Evolutionary conservation across 441 rosid species (phyloP).

Genomic region (Euphorbia celastroides): DNA sequence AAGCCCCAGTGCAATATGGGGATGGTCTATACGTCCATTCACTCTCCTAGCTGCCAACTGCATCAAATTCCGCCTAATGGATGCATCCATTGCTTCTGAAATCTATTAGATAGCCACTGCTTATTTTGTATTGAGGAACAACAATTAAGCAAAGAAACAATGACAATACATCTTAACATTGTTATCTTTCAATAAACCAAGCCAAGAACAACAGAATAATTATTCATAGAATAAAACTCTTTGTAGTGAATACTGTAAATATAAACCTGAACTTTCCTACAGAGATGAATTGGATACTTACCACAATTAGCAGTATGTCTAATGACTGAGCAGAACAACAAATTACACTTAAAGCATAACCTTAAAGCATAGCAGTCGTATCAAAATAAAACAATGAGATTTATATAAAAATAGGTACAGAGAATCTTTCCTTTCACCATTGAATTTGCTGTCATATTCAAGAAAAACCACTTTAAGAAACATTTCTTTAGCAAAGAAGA

Average conservation of each 20-base stretch:
- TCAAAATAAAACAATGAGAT: background rate
- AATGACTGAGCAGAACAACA: background rate
- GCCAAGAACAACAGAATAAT: background rate
- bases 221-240: background rate
- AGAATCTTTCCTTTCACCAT: background rate
- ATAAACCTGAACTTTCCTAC: background rate
- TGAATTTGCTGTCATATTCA: background rate
- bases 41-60: constrained; percentile 56
- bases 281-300: background rate
- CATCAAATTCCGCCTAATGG: constrained; percentile 66
- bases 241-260: background rate
- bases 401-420: background rate
- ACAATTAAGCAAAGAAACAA: constrained; percentile 9
- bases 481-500: background rate
- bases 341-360: no score
- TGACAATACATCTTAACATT: background rate
- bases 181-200: background rate
- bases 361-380: constrained; percentile 3
- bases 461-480: background rate
- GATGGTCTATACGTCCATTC: constrained; percentile 64
- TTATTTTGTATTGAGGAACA: constrained; percentile 19
- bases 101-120: constrained; percentile 43
- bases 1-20: constrained; percentile 73
- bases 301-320: background rate
- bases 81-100: constrained; percentile 83